These are phyloP conservation scores for Obelidium mucronatum DNA, from an alignment of 192 early-diverging fungal species.

Conservation along the genomic window DNA sequence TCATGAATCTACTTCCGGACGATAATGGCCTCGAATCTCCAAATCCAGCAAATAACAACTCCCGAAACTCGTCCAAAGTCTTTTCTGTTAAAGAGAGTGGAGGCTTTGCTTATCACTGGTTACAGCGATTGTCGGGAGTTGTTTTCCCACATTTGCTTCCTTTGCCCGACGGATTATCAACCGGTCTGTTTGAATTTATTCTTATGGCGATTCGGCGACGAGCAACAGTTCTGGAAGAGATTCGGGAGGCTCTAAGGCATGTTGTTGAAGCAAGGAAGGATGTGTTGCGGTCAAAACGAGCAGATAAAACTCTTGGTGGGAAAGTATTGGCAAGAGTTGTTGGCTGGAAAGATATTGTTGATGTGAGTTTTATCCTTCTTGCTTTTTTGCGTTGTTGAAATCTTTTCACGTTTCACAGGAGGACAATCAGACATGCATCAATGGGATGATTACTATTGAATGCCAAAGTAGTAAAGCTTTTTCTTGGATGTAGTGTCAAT, in stretches of 20 bases:
- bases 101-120: constrained; percentile 42
- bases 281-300: background rate
- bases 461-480: too few species aligned
- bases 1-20: too few species aligned
- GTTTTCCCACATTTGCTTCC: constrained; percentile 33
- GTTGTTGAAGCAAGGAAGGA: background rate
- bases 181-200: background rate
- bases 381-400: too few species aligned
- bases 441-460: background rate
- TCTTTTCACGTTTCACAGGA: too few species aligned
- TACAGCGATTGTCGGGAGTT: constrained; percentile 39
- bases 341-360: background rate
- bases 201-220: background rate
- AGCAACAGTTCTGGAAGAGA: background rate
- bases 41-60: background rate
- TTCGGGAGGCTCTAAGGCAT: background rate
- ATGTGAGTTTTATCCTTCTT: background rate
- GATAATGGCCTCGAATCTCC: too few species aligned
- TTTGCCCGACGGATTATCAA: too few species aligned
- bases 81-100: constrained; percentile 28
- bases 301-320: too few species aligned
- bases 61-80: background rate
- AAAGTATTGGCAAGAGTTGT: background rate
- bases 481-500: too few species aligned
- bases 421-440: too few species aligned